phyloP scores from a whole-genome alignment of 1,284 basidiomycete genomes.

The Ganoderma multipileum region DNA sequence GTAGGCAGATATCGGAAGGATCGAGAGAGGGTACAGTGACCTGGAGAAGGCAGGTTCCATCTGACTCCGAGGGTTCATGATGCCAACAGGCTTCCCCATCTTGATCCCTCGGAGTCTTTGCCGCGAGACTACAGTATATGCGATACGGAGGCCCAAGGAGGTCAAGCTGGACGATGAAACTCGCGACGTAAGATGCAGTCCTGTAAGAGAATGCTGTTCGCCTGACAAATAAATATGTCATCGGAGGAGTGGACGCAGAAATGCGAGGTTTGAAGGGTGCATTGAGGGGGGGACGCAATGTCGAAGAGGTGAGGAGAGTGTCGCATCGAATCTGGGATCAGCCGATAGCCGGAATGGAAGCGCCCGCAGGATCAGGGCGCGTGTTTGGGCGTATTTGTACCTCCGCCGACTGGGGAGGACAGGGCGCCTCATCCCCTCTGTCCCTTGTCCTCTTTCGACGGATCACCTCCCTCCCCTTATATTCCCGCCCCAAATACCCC shows the following conservation, averaged over 20 bases:
- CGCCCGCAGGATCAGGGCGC: slow-evolving; percentile 9
- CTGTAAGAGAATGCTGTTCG: neutral
- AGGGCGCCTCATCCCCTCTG: slow-evolving; percentile 29
- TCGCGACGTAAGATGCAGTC: neutral
- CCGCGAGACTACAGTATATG: neutral
- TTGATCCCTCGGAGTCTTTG: neutral
- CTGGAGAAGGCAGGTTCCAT: slow-evolving; percentile 1
- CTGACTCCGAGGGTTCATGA: slow-evolving; percentile 7
- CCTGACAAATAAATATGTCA: neutral
- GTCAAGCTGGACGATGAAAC: neutral
- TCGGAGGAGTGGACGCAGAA: neutral
- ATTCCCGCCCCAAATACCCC: slow-evolving; percentile 26
- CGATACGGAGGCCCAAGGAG: neutral
- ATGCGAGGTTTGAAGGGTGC: neutral
- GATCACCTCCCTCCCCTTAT: slow-evolving; percentile 31
- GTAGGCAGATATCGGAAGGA: slow-evolving; percentile 1
- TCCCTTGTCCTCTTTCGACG: slow-evolving; percentile 31
- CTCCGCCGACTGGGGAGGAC: slow-evolving; percentile 17
- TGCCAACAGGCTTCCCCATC: slow-evolving; percentile 10
- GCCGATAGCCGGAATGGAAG: neutral
- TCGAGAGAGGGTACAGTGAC: neutral
- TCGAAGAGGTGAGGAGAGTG: neutral
- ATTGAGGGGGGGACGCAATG: neutral
- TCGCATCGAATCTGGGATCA: neutral
- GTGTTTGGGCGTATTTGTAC: slow-evolving; percentile 25